Evolutionary conservation across 2,329 filamentous ascomycete genomes (phyloP).

Genomic region (Fulvia fulva): DNA sequence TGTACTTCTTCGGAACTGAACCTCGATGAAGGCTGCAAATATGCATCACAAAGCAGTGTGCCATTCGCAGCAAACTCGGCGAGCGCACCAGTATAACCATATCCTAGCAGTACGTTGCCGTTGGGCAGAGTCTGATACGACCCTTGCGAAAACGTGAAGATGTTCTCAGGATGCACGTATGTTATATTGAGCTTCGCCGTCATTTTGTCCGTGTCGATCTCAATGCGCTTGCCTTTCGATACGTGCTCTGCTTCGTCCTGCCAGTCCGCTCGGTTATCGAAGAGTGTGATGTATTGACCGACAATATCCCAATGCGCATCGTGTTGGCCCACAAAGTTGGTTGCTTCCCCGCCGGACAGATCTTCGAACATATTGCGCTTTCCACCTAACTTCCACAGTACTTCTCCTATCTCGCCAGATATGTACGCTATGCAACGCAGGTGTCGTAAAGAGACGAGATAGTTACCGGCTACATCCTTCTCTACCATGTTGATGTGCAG

Average conservation of each 20-base stretch:
- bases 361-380: slow-evolving; percentile 29
- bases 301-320: slow-evolving; percentile 48
- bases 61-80: slow-evolving; percentile 44
- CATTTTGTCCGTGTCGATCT: slow-evolving; percentile 24
- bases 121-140: slow-evolving; percentile 51
- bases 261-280: slow-evolving; percentile 32
- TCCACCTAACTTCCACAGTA: slow-evolving; percentile 49
- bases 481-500: slow-evolving; percentile 56
- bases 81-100: slow-evolving; percentile 42
- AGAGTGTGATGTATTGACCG: slow-evolving; percentile 13
- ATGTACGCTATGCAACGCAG: slow-evolving; percentile 43
- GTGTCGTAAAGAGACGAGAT: slow-evolving; percentile 52
- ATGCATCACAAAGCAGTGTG: slow-evolving; percentile 49
- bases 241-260: slow-evolving; percentile 16
- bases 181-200: slow-evolving; percentile 25
- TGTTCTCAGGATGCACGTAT: slow-evolving; percentile 26
- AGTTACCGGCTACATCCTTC: slow-evolving; percentile 50
- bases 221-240: slow-evolving; percentile 19
- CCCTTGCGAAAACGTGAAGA: slow-evolving; percentile 48
- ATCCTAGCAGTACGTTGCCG: slow-evolving; percentile 54
- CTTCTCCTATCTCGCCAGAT: slow-evolving; percentile 40
- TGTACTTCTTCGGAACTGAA: slow-evolving; percentile 35
- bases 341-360: slow-evolving; percentile 23
- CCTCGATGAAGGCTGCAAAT: slow-evolving; percentile 45
- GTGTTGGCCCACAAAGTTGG: slow-evolving; percentile 47